Base-by-base conservation (phyloP, 192 early-diverging fungal species). In the Coemansia javaensis region DNA sequence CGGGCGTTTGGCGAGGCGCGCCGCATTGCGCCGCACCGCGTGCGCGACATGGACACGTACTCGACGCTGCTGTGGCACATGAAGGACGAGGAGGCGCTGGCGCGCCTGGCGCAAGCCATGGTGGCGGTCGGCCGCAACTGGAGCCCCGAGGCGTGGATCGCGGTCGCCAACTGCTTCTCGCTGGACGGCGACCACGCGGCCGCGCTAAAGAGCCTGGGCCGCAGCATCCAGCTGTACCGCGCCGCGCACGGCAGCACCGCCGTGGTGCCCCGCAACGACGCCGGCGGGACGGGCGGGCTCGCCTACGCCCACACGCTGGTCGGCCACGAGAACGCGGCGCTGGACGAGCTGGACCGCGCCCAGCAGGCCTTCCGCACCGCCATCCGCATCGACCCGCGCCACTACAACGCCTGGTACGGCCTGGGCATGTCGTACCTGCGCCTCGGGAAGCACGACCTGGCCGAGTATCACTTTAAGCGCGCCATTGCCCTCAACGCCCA, bases 351-450 rank as follows among this genome's bases (percentile, higher is more conserved):
- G 31, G 88, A 91, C 16, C 73, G 85, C 18, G 89, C 91, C 3
- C 73, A 81, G 52, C 70, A 77, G 39, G 82, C 75, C 22, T 94
- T 88, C 69, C 75, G 86, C 36, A 71, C 66, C 7, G 89, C 90
- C 1, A 61, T 89, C 20, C 73, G 79, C 14, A 76, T 85, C 25
- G 81, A 94, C 51, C 64, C 72, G 12, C 71, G 91, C 13, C 87
- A 91, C 42, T 93, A 88, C 48, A 86, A 86, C 46, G 90, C 91
- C 18, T 89, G 87, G 89, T 92, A 82, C 51, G 91, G 91, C 4
- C 55, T 97, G 50, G 91, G 87, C 2, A 60, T 79, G 44, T 63
- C 86, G 32, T 89, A 84, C 50, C 62, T 78, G 45, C 75, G 81
- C 8, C 77, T 86, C 42, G 90, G 88, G 20, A 89, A 93, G 53